Base-by-base conservation (phyloP, 495 filamentous ascomycete species). In the Cenococcum geophilum region DNA sequence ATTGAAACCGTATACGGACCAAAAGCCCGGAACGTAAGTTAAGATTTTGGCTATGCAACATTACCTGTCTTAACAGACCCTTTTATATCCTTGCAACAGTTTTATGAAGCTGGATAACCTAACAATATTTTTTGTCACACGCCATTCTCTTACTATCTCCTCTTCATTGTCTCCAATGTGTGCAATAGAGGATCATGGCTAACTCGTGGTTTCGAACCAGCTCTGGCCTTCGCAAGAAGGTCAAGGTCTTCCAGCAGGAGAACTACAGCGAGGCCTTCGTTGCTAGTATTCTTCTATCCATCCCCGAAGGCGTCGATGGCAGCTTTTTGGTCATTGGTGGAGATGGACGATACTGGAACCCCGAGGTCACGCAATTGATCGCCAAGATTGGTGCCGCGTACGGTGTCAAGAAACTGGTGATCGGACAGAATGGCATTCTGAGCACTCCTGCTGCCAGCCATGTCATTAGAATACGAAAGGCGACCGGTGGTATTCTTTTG, bases 11-110 rank as follows among this genome's bases (percentile, higher is more conserved):
- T 96, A 89, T 74, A 81, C 85, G 25, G 93, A 97, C 79, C 93
- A 98, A 83, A 97, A 97, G 80, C 93, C 93, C 59, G 93, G 93
- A 83, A 97, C 95, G 93, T 97, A 87, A 75, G 92, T 87, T 61
- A 60, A 32, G 21, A 66, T 61, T 61, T 70, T 60, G 55, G 49
- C 61, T 67, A 61, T 59, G 36, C n/a, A 42, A 40, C 53, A 20
- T 37, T 58, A 54, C 61, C 40, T 71, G 60, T 67, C 68, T 68
- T 59, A 70, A 60, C 66, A 58, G 63, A 58, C 61, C 71, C 72
- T 66, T 66, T 72, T 68, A 56, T 58, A 70, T 57, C 59, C 34
- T 62, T 55, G 42, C 58, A 51, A 43, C 49, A 49, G 40, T 59
- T 57, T 57, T 59, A 60, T 64, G 58, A 62, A 18, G 49, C 49